A percentile compares a stretch with the other conserved stretches of the same genome.
Conservation (phyloP, 2,329 filamentous ascomycete genomes). For the Botrytis tulipae region DNA sequence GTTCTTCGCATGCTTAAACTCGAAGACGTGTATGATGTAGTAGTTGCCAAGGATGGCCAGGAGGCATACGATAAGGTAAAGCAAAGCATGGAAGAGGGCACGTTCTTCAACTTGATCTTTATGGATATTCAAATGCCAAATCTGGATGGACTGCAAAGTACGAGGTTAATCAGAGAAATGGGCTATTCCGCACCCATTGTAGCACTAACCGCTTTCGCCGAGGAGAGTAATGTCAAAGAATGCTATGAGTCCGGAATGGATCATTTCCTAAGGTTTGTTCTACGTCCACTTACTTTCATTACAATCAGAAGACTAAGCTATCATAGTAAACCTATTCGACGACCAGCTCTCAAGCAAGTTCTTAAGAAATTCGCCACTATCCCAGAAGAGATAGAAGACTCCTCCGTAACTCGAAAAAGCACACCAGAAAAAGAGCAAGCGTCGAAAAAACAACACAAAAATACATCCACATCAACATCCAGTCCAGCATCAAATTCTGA, state of each 20-base stretch:
- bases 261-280: slow-evolving; percentile 62
- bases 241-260: slow-evolving; percentile 90
- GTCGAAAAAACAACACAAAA: neutral
- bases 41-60: slow-evolving; percentile 80
- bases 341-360: slow-evolving; percentile 84
- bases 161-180: slow-evolving; percentile 78
- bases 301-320: slow-evolving; percentile 22
- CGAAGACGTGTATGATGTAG: slow-evolving; percentile 81
- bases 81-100: slow-evolving; percentile 70
- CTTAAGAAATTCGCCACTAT: slow-evolving; percentile 82
- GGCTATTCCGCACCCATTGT: slow-evolving; percentile 88
- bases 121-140: slow-evolving; percentile 98
- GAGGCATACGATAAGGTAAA: slow-evolving; percentile 87
- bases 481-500: neutral
- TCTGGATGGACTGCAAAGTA: slow-evolving; percentile 83
- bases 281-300: neutral
- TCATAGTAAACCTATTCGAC: slow-evolving; percentile 64
- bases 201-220: slow-evolving; percentile 83
- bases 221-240: slow-evolving; percentile 84
- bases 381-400: slow-evolving; percentile 56
- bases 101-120: slow-evolving; percentile 82
- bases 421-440: slow-evolving; percentile 10
- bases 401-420: slow-evolving; percentile 42
- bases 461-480: neutral
- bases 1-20: slow-evolving; percentile 66